Base-by-base conservation (phyloP, 768 basidiomycete species). In the Rhizopogon rudus region DNA sequence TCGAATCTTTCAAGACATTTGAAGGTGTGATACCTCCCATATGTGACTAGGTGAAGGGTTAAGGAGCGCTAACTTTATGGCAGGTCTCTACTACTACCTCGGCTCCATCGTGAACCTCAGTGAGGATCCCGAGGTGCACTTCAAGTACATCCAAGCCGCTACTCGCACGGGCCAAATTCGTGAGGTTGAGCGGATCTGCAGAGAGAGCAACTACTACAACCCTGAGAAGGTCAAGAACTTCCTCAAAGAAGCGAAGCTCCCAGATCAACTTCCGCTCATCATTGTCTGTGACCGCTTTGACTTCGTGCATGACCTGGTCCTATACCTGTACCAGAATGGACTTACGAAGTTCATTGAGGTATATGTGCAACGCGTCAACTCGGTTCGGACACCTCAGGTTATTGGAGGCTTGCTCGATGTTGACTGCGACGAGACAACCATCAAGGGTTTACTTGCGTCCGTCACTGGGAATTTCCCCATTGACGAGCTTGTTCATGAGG, bases 171-270 rank as follows among this genome's bases (percentile, higher is more conserved):
- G 96, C 41, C 97, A 98, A 69, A 94, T 99, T 62, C 89, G 97
- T 48, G 97, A 99, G 70, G 97, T 99, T 54, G 97, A 99, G 74
- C 93, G 97, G 44, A 96, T 99, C 66, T 98, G 95, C 68, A 81
- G 97, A 52, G 97, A 99, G 76, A 93, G 91, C 71, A 98, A 98
- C 74, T 79, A 78, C 74, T 98, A 98, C 81, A 98, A 95, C 72
- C 92, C 97, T 1, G 97, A 99, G 78, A 99, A 99, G 74, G 97
- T 98, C 82, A 98, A 99, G 81, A 99, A 99, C 75, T 98, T 98
- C 87, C 84, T 98, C 71, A 98, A 98, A 73, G 97, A 99, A 68
- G 95, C 97, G 65, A 95, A 97, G 66, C 86, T 99, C 29, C 75
- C 86, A 39, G 97, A 98, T 68, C 97, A 98, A 69, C 85, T 99